Base-by-base conservation (phyloP, 1,139 yeast species). In the Nakaseomyces bracarensis region DNA sequence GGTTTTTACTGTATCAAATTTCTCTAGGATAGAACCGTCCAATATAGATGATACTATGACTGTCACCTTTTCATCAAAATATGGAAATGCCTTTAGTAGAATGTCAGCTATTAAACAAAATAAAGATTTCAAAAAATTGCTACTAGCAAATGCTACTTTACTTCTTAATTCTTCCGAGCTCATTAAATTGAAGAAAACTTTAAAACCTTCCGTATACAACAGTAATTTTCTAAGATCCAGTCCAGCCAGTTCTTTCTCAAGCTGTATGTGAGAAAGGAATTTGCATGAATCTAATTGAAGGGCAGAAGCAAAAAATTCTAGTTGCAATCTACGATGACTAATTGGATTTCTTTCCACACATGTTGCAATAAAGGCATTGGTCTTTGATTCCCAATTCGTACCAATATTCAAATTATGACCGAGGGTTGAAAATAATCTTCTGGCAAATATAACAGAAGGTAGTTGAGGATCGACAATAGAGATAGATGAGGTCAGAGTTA, bases 121-220 rank as follows among this genome's bases (percentile, higher is more conserved):
- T 20, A 58, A 39, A 3, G 47, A 42, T 41, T 51, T 56, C 31
- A 60, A 50, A 40, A 58, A 50, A n/a, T 40, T 43, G 1, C 57
- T 49, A 1, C 54, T 47, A 19, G 47, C 43, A 11, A 30, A 35
- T 2, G 58, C 56, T 9, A 52, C 47, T 16, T 43, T 48, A 26
- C 48, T 46, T 22, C 50, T 44, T n/a, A 52, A 39, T 25, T 39
- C 45, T 7, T 49, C 45, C 15, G 50, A 49, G 22, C 51, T 52
- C n/a, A 54, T 49, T 14, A 57, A 39, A 41, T 57, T 54, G 36
- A 58, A 56, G 27, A 54, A 58, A 1, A 57, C 47, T 39, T 58
- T 53, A 27, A 57, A 57, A 2, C 63, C 63, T 43, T 59, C 63
- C 1, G 63, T 53, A 36, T 58, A 52, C 7, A 58, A 44, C 23